These are phyloP conservation scores for Penicillium dipodomyicola DNA, from an alignment of 495 filamentous ascomycete species.

Conservation along the genomic window DNA sequence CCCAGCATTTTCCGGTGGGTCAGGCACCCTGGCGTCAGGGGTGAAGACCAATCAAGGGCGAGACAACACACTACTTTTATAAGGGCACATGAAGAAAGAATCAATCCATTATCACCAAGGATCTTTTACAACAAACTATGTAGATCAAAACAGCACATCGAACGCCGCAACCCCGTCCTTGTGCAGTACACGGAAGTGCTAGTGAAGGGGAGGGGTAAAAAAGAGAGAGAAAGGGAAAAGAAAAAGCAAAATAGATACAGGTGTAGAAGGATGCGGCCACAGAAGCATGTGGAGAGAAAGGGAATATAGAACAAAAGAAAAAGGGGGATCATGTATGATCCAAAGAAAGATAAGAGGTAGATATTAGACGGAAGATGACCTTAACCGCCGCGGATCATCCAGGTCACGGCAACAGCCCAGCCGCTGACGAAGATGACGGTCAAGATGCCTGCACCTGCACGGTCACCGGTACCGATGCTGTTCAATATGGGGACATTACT, in stretches of 20 bases:
- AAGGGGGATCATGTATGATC: conserved; percentile 13
- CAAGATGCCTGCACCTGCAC: conserved; percentile 62
- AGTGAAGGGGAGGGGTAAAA: conserved; percentile 8
- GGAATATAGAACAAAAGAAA: conserved; percentile 19
- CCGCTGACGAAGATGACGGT: conserved; percentile 56
- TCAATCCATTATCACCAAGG: conserved; percentile 4
- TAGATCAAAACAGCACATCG: conserved; percentile 10
- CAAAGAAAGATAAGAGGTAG: conserved; percentile 1
- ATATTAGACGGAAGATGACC: conserved; percentile 4
- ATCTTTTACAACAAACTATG: not conserved
- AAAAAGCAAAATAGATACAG: conserved; percentile 19
- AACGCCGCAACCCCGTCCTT: conserved; percentile 19
- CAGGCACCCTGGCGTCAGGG: not conserved
- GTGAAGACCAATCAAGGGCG: conserved; percentile 6
- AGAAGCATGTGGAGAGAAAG: conserved; percentile 10
- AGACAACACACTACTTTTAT: not conserved
- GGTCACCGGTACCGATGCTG: conserved; percentile 55
- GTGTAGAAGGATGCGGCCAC: conserved; percentile 5
- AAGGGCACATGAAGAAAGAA: not conserved
- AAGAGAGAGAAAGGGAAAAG: not conserved
- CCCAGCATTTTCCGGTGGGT: conserved; percentile 1
- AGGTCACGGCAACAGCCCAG: conserved; percentile 49
- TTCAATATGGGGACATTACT: conserved; percentile 24
- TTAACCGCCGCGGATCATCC: conserved; percentile 42
- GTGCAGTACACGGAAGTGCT: conserved; percentile 14